Evolutionary conservation across 805 yeast species (phyloP).

Genomic region (Hanseniaspora guilliermondii): DNA sequence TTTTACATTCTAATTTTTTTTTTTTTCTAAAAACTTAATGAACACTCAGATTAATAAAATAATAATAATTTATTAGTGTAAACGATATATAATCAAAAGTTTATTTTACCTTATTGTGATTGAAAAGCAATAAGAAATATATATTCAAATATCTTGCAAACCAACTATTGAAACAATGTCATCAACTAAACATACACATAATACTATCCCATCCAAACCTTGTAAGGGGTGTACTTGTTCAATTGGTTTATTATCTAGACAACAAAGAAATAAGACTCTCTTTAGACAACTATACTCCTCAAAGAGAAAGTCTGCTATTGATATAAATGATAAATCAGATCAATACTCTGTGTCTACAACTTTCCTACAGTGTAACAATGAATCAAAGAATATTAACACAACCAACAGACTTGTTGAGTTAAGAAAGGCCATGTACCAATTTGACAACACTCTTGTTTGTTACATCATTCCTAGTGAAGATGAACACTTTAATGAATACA

Average conservation of each 20-base stretch:
- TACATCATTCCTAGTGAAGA: slow-evolving; percentile 81
- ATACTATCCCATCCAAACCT: slow-evolving; percentile 31
- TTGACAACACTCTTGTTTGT: slow-evolving; percentile 43
- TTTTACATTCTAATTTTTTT: background rate
- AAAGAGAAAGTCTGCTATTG: background rate
- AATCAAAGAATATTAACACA: slow-evolving; percentile 39
- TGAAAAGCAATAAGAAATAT: no score
- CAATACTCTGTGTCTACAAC: slow-evolving; percentile 28
- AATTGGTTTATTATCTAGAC: slow-evolving; percentile 64
- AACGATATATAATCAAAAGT: no score
- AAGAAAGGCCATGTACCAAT: slow-evolving; percentile 50
- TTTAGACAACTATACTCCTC: slow-evolving; percentile 30
- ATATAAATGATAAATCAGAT: slow-evolving; percentile 24
- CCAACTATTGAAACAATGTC: background rate
- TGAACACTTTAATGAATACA: slow-evolving; percentile 87
- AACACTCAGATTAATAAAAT: no score
- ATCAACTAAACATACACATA: slow-evolving; percentile 15
- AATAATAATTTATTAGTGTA: no score
- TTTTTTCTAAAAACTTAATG: no score
- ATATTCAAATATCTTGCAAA: no score
- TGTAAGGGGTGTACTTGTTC: slow-evolving; percentile 75
- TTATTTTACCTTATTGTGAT: no score
- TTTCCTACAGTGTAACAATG: slow-evolving; percentile 23
- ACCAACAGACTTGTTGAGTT: slow-evolving; percentile 46
- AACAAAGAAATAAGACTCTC: slow-evolving; percentile 44